A percentile compares a stretch with the other conserved stretches of the same genome.
Evolutionary conservation across 2,329 filamentous ascomycete genomes (phyloP).

Genomic region (Calonectria honghensis): DNA sequence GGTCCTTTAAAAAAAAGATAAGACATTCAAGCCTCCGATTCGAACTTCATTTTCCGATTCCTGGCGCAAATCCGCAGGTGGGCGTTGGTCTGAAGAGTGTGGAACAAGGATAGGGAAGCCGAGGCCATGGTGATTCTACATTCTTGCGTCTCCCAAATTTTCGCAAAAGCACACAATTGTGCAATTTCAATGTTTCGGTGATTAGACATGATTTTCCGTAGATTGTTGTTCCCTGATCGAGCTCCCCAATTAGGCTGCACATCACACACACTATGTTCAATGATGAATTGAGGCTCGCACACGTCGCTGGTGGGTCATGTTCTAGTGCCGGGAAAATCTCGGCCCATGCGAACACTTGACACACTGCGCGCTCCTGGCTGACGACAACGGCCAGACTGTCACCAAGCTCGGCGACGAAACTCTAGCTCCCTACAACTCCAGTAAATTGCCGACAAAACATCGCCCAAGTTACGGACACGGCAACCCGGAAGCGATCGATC

Average conservation of each 20-base stretch:
- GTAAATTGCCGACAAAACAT: slow-evolving; percentile 9
- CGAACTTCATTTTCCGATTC: slow-evolving; percentile 2
- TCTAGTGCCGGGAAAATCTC: slow-evolving; percentile 51
- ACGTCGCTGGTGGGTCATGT: slow-evolving; percentile 16
- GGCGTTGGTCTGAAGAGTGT: slow-evolving; percentile 9
- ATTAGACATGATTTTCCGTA: not conserved
- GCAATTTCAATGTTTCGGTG: not conserved
- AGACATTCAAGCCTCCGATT: slow-evolving; percentile 48
- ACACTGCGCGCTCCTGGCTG: slow-evolving; percentile 56
- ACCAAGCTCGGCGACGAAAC: slow-evolving; percentile 45
- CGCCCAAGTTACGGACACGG: not conserved
- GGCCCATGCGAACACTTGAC: slow-evolving; percentile 42
- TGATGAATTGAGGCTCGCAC: slow-evolving; percentile 29
- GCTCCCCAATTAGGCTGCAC: not conserved
- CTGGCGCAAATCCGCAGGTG: not conserved
- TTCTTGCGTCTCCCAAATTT: not conserved
- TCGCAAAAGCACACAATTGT: not conserved
- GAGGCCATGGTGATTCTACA: not conserved
- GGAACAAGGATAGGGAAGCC: not conserved
- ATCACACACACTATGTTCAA: not conserved
- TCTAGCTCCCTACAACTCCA: slow-evolving; percentile 44
- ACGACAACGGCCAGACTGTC: slow-evolving; percentile 59
- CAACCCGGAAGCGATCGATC: not conserved
- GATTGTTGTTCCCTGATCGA: not conserved
- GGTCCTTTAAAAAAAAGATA: slow-evolving; percentile 38